Conservation (phyloP, 2,329 filamentous ascomycete species). For the Diaporthe australafricana region DNA sequence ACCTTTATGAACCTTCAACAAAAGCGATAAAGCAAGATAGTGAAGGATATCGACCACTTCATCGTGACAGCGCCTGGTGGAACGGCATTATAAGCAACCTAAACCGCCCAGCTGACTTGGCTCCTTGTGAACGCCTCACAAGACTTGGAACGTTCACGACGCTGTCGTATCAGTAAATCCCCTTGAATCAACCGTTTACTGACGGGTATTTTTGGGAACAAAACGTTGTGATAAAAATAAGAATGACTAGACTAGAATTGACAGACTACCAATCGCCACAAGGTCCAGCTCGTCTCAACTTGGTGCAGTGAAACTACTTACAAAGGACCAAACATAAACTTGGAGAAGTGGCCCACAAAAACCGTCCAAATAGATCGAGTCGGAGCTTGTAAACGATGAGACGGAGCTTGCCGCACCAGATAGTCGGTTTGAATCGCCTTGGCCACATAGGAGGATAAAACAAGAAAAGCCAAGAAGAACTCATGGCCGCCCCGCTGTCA, state of each 20-base stretch:
- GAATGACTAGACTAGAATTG: neutral
- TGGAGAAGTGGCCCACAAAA: neutral
- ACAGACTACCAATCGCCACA: neutral
- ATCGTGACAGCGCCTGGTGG: neutral
- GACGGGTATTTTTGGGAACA: neutral
- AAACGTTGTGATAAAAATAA: neutral
- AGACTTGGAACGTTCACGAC: conserved; percentile 4
- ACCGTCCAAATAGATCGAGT: neutral
- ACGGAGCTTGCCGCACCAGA: conserved; percentile 14
- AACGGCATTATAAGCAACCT: neutral
- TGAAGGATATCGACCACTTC: too few relatives aligned
- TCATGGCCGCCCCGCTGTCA: neutral
- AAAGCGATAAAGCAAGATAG: too few relatives aligned
- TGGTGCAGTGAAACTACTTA: neutral
- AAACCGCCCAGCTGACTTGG: conserved; percentile 1
- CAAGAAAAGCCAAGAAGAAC: conserved; percentile 10
- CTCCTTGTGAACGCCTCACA: conserved; percentile 5
- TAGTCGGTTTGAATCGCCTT: neutral
- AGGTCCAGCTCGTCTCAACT: neutral
- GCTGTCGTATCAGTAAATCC: neutral
- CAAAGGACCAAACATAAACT: neutral
- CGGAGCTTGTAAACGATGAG: conserved; percentile 10
- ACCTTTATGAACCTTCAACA: neutral
- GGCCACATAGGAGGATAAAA: neutral
- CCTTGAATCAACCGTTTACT: neutral